Conservation (phyloP, 2,329 filamentous ascomycete genomes). For the Juglanconis sp. region DNA sequence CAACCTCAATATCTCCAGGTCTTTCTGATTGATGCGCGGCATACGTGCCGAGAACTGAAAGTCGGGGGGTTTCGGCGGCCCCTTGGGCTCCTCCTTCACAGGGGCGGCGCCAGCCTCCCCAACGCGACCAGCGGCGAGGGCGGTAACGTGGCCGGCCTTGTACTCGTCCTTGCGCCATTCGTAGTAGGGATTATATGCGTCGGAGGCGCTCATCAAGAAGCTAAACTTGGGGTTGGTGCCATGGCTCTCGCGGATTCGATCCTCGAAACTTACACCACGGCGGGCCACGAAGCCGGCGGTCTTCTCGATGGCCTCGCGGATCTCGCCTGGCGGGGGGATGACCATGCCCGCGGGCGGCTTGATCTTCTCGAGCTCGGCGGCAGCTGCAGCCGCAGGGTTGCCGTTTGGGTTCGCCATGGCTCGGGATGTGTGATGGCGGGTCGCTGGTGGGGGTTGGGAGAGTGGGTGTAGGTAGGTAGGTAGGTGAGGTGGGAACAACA, state of each 20-base stretch:
- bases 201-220: slow-evolving; percentile 76
- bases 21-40: slow-evolving; percentile 94
- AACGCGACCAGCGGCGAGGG: slow-evolving; percentile 70
- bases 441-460: slow-evolving; percentile 19
- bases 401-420: slow-evolving; percentile 46
- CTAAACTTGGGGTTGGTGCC: slow-evolving; percentile 84
- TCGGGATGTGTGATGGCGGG: slow-evolving; percentile 16
- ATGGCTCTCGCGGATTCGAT: slow-evolving; percentile 82
- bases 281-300: slow-evolving; percentile 86
- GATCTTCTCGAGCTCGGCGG: slow-evolving; percentile 57
- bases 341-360: slow-evolving; percentile 82
- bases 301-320: slow-evolving; percentile 83
- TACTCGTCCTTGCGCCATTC: slow-evolving; percentile 87
- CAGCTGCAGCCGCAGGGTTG: slow-evolving; percentile 46
- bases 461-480: slow-evolving; percentile 19
- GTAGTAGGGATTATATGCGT: slow-evolving; percentile 87
- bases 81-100: slow-evolving; percentile 66
- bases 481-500: slow-evolving; percentile 12
- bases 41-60: slow-evolving; percentile 95
- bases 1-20: slow-evolving; percentile 70
- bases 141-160: slow-evolving; percentile 75
- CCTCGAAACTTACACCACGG: slow-evolving; percentile 69
- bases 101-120: slow-evolving; percentile 56
- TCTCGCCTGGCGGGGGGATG: slow-evolving; percentile 79
- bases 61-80: slow-evolving; percentile 78